Evolutionary conservation across 306 rosid species (phyloP), one percentile per base, ranked within the genome.

Genomic region (Boehmeria nivea): DNA sequence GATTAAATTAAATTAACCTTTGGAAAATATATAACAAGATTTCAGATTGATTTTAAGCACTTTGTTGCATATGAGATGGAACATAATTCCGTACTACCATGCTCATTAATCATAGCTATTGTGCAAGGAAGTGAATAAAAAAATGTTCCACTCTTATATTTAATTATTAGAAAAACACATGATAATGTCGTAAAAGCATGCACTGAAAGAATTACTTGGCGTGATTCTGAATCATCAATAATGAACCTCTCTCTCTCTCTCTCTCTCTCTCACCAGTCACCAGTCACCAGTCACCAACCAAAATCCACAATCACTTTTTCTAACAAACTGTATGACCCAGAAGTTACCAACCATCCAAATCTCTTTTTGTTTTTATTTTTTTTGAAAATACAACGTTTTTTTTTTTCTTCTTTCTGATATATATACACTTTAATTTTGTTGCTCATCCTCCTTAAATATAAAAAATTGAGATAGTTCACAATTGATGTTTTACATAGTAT

Each of bases 191-290:
- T 14, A 20, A 38, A 57, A 23, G 34, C 61, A 57, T 15, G 61
- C 61, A 56, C 34, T 37, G 61, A 57, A 39, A 56, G 18, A 56
- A 15, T 20, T 54, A 27, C 27, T 54, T 16, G 59, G 59, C 59
- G 59, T 54, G 59, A 54, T 34, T 54, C 18, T 33, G 44, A 54
- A 54, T 33, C 25, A 33, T 31, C 27, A 54, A 21, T n/a, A 11
- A 54, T 31, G 16, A 51, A 0, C 12, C 21, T 14, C 17, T 26
- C 36, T n/a, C 9, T 4, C 39, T 15, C 56, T 51, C 27, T 18
- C 57, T 51, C 15, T 28, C 6, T 26, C 16, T 16, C 12, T 14
- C 26, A 51, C 25, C 57, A 51, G 25, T 51, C 39, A n/a, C n/a
- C 23, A 28, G 25, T 18, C 18, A 3, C 38, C 5, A 45, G 10